Conservation (phyloP, 2,329 filamentous ascomycete genomes). For the Fusarium fracticaudum region DNA sequence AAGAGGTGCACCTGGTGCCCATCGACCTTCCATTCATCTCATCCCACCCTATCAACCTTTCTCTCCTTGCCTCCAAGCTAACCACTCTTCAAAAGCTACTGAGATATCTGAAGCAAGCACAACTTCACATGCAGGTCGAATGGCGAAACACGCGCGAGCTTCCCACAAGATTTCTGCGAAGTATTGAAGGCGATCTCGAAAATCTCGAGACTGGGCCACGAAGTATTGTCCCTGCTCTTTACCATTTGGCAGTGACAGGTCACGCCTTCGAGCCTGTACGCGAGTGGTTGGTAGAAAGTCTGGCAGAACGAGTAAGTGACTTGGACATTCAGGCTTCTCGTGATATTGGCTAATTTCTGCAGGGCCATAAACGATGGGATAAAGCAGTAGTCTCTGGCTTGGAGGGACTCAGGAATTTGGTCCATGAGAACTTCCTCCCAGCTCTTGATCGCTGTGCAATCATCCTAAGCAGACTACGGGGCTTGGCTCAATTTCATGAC, state of each 20-base stretch:
- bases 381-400: constrained; percentile 83
- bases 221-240: constrained; percentile 78
- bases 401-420: constrained; percentile 77
- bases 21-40: constrained; percentile 87
- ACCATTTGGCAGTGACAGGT: constrained; percentile 85
- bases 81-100: constrained; percentile 88
- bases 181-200: constrained; percentile 78
- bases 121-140: constrained; percentile 81
- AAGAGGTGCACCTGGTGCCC: constrained; percentile 68
- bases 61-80: constrained; percentile 85
- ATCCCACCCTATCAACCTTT: constrained; percentile 80
- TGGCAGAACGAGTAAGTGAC: constrained; percentile 75
- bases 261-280: constrained; percentile 78
- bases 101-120: constrained; percentile 83
- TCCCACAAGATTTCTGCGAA: constrained; percentile 79
- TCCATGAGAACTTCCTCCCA: constrained; percentile 89
- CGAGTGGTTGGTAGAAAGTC: constrained; percentile 88
- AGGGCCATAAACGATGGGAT: constrained; percentile 96
- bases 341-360: constrained; percentile 17
- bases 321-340: neutral
- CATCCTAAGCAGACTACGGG: constrained; percentile 82
- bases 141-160: constrained; percentile 86
- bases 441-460: constrained; percentile 85
- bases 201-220: constrained; percentile 65
- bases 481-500: constrained; percentile 83